Evolutionary conservation across 441 rosid genomes (phyloP), one percentile per base, ranked within the genome.

Genomic region (Euphorbia celastroides): DNA sequence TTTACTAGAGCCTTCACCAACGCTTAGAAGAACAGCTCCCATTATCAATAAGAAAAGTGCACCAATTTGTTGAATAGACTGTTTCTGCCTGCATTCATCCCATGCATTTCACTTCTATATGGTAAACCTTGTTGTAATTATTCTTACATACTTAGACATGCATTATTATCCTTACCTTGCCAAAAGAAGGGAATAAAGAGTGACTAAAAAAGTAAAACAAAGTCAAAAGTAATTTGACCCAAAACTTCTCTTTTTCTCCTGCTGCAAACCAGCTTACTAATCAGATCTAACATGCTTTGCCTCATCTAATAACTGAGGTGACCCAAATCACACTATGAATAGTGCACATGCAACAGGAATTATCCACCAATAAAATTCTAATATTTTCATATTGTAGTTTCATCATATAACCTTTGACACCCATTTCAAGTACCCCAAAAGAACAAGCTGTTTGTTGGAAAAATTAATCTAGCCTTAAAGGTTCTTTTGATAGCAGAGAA

Each of bases 1-100:
- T 74, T 82, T 89, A 76, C 79, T 87, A 69, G 98, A 92, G 44
- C 98, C 96, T 84, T 94, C 99, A 62, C 99, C 99, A 57, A 89
- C 75, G 73, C 98, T 92, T 69, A 94, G 80, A 70, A 94, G 91
- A 68, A 88, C 85, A 54, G 99, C 98, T 38, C 97, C 97, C 79
- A 86, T 84, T 67, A 94, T 89, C 76, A 94, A 74, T 75, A 94
- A 67, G 74, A 90, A 80, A 60, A 94, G 77, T 20, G 99, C 99
- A 61, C 94, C 96, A 32, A 89, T 79, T 75, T 94, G 99, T 73
- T 88, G 98, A 74, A 79, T 74, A 57, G 99, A 87, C 80, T 92
- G 98, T 82, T 82, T 92, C 81, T 92, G 98, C 83, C 97, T 93
- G 72, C 56, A 79, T 68, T 65, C 36, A 67, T 56, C 63, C 54